Conservation (phyloP, 192 early-diverging fungal genomes). For the Dissophora globulifera region DNA sequence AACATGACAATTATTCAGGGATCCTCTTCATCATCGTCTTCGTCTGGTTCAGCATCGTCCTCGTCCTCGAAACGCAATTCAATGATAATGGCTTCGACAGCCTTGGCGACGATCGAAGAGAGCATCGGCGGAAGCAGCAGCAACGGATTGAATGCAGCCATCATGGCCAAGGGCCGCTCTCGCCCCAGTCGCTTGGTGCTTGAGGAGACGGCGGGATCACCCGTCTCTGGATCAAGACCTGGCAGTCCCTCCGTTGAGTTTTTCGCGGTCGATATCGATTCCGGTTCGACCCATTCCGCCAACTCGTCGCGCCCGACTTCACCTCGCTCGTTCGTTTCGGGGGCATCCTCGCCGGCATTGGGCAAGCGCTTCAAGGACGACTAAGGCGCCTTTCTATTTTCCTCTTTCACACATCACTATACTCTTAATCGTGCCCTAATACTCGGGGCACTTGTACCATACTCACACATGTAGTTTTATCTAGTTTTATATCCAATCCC, state of each 20-base stretch:
- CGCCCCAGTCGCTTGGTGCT: slow-evolving; percentile 40
- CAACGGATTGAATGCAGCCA: neutral
- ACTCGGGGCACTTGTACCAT: neutral
- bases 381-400: neutral
- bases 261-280: neutral
- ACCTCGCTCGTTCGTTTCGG: slow-evolving; percentile 30
- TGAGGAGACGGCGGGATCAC: slow-evolving; percentile 6
- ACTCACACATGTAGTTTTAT: neutral
- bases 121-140: neutral
- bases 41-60: neutral
- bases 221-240: slow-evolving; percentile 14
- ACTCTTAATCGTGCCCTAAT: slow-evolving; percentile 1
- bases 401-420: too few relatives aligned
- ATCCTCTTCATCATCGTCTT: neutral
- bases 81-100: slow-evolving; percentile 6
- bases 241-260: slow-evolving; percentile 20
- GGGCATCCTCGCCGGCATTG: slow-evolving; percentile 24
- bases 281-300: slow-evolving; percentile 5
- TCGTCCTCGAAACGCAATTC: slow-evolving; percentile 27
- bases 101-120: slow-evolving; percentile 17
- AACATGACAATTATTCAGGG: slow-evolving; percentile 16
- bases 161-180: slow-evolving; percentile 26
- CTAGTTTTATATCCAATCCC: too few relatives aligned
- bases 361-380: slow-evolving; percentile 50
- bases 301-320: slow-evolving; percentile 8